These are phyloP conservation scores for Dictyostelium discoideum DNA, from an alignment of 78 protist species.

Conservation along the genomic window DNA sequence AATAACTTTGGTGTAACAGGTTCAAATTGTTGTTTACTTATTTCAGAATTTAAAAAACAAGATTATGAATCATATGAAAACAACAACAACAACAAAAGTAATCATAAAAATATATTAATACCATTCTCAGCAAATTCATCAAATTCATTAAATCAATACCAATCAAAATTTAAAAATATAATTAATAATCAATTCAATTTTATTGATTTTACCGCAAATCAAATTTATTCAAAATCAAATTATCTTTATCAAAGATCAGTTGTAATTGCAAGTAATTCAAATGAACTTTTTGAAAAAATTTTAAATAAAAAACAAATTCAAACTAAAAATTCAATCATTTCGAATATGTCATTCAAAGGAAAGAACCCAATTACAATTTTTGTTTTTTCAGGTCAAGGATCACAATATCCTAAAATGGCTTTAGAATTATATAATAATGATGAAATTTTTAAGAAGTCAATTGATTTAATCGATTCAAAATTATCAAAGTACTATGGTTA, in stretches of 20 bases:
- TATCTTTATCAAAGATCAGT: background rate
- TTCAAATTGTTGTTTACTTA: slow-evolving; percentile 82
- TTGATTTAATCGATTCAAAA: background rate
- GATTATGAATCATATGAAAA: background rate
- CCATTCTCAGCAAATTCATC: slow-evolving; percentile 12
- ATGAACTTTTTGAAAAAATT: background rate
- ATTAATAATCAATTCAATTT: background rate
- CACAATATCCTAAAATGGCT: slow-evolving; percentile 76
- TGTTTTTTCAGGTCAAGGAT: slow-evolving; percentile 77
- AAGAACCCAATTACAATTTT: background rate
- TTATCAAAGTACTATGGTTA: slow-evolving; percentile 6
- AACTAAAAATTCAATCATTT: background rate
- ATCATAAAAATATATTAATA: background rate
- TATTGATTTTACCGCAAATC: background rate
- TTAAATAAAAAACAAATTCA: background rate
- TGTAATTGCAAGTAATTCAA: background rate
- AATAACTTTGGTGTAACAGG: slow-evolving; percentile 88
- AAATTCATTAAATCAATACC: background rate
- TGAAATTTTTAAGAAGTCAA: background rate
- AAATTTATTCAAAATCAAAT: background rate
- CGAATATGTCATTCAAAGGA: background rate
- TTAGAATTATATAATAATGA: background rate
- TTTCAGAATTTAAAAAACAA: background rate
- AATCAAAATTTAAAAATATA: background rate
- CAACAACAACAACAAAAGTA: background rate